phyloP scores from a whole-genome alignment of 306 rosid species.

The Cicer chorassanicum region DNA sequence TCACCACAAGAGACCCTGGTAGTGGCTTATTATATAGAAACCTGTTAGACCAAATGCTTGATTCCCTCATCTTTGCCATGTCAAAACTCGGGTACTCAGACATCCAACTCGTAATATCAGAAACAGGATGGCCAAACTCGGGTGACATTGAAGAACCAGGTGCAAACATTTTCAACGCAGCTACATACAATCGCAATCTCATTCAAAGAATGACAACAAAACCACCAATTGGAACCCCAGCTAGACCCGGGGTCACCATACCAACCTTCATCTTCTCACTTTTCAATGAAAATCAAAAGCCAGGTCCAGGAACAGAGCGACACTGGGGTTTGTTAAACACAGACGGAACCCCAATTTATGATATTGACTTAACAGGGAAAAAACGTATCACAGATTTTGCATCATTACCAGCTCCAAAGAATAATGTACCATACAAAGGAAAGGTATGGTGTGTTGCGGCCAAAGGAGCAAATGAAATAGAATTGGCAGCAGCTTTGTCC shows the following conservation, averaged over 20 bases:
- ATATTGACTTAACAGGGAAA: constrained; percentile 65
- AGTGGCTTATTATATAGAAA: constrained; percentile 69
- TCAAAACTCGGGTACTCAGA: constrained; percentile 64
- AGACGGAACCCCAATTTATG: constrained; percentile 64
- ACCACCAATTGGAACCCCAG: constrained; percentile 73
- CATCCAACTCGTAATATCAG: constrained; percentile 61
- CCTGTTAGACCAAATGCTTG: constrained; percentile 88
- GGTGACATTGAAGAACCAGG: constrained; percentile 60
- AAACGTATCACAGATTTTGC: constrained; percentile 27
- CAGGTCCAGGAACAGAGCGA: constrained; percentile 68
- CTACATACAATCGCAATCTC: constrained; percentile 71
- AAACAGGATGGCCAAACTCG: constrained; percentile 83
- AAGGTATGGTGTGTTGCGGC: constrained; percentile 58
- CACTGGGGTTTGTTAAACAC: constrained; percentile 75
- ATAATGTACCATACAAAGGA: constrained; percentile 52
- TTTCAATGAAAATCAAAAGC: constrained; percentile 72
- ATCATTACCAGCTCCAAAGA: constrained; percentile 39
- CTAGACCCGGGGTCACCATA: constrained; percentile 59
- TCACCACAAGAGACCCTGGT: constrained; percentile 46
- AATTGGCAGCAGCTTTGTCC: constrained; percentile 42
- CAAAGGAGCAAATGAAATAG: constrained; percentile 42
- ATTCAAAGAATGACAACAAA: constrained; percentile 55
- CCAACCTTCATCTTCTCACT: constrained; percentile 77
- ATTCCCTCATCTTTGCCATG: constrained; percentile 77
- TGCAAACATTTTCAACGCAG: constrained; percentile 67